Conservation (phyloP, 2,329 filamentous ascomycete species). For the Calonectria crousiana region DNA sequence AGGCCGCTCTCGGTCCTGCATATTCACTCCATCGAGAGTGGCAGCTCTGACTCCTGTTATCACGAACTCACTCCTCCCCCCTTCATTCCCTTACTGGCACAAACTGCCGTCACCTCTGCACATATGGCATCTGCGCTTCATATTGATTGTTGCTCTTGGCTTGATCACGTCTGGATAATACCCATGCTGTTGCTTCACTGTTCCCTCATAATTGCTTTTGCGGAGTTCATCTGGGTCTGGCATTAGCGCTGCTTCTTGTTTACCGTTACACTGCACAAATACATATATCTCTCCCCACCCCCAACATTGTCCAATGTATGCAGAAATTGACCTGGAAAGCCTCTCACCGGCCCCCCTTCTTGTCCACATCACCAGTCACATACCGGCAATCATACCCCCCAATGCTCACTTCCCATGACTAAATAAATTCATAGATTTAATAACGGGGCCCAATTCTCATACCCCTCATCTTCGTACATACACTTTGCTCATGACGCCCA, state of each 20-base stretch:
- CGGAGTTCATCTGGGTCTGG: conserved; percentile 18
- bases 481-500: conserved; percentile 10
- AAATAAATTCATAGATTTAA: conserved; percentile 20
- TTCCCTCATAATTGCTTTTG: conserved; percentile 3
- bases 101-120: conserved; percentile 3
- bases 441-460: conserved; percentile 1
- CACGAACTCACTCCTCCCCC: neutral
- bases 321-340: conserved; percentile 23
- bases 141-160: conserved; percentile 20
- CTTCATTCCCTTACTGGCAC: neutral
- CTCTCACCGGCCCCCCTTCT: neutral
- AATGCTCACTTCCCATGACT: neutral
- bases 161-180: conserved; percentile 45
- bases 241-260: conserved; percentile 24
- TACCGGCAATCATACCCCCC: neutral
- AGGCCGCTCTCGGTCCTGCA: neutral
- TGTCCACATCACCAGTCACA: neutral
- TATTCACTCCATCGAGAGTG: neutral
- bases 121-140: conserved; percentile 8
- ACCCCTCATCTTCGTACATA: neutral
- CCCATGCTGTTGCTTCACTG: conserved; percentile 33
- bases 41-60: neutral
- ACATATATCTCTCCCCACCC: neutral
- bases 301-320: neutral
- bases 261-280: neutral